These are phyloP conservation scores for Waitea zeae DNA, from an alignment of 1,284 basidiomycete species.

Conservation along the genomic window DNA sequence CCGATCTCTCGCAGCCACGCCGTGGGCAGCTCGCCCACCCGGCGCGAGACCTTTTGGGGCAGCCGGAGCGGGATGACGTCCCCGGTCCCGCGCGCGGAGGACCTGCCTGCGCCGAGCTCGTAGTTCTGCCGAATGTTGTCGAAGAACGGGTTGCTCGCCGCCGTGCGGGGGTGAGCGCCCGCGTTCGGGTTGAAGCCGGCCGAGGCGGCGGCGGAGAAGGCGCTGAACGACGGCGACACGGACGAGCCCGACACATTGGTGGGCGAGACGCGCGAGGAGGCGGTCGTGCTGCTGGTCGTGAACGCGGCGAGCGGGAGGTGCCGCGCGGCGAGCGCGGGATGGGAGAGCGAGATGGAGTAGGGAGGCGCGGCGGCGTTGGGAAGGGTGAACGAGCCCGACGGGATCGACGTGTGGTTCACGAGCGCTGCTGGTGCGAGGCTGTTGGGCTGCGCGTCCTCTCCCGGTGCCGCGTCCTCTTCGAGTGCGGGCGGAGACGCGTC, in stretches of 20 bases:
- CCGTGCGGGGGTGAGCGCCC: constrained; percentile 29
- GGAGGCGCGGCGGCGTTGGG: too few species aligned
- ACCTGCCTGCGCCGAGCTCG: too few species aligned
- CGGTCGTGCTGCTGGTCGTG: constrained; percentile 34
- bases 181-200: constrained; percentile 6
- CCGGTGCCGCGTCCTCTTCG: constrained; percentile 23
- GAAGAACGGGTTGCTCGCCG: constrained; percentile 91
- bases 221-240: too few species aligned
- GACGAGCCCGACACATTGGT: too few species aligned
- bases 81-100: constrained; percentile 68
- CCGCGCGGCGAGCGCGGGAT: constrained; percentile 39
- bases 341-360: too few species aligned
- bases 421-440: too few species aligned
- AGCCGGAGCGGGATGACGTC: constrained; percentile 70
- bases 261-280: constrained; percentile 9
- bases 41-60: constrained; percentile 37
- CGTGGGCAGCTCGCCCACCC: constrained; percentile 66
- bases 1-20: constrained; percentile 70
- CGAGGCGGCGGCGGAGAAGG: too few species aligned
- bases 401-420: too few species aligned
- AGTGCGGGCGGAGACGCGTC: constrained; percentile 28
- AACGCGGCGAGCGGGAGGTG: constrained; percentile 52
- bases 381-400: too few species aligned
- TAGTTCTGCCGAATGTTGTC: constrained; percentile 93
- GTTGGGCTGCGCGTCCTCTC: too few species aligned